Evolutionary conservation across 371 early-diverging fungal genomes (phyloP), one percentile per base, ranked within the genome.

Genomic region (Mortierella sp.): DNA sequence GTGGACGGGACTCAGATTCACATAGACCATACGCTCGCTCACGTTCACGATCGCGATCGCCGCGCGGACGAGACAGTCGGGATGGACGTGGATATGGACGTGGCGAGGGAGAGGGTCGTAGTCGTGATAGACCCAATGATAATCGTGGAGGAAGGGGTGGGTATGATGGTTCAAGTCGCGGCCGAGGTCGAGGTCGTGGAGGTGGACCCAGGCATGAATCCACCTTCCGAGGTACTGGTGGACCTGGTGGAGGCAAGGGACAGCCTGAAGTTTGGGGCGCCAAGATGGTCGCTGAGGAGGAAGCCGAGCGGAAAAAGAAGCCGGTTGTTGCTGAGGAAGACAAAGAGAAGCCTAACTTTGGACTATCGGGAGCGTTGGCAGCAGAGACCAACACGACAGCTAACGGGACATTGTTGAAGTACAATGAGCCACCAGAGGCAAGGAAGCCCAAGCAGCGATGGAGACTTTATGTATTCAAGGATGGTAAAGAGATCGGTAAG

Each of bases 381-480:
- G 91, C 90, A 10, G 97, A 96, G 58, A 89, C 91, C 27, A 95
- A 95, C 58, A 85, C 86, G 50, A 86, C 87, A 0, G 89, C 82
- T 54, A 94, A 92, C 54, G 97, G 96, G 26, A 91, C 94, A 0
- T 84, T 91, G 23, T 73, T 96, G 21, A 96, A 97, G 72, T 94
- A 94, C 72, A 85, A 85, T 61, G 97, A 96, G 67, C 98, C 98
- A 0, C 84, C 92, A 0, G 98, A 98, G 71, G 94, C 96, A 0
- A 83, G 94, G 28, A 90, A 89, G 53, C 94, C 97, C 1, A 82
- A 66, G 10, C 67, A 80, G 23, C 83, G 83, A 58, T 96, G 92
- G 91, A 85, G 97, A 61, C 79, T 96, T 26, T 95, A 96, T 78
- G 94, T 96, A 0, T 98, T 96, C 80, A 97, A 97, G 72, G 94